A percentile compares a stretch with the other conserved stretches of the same genome.
phyloP scores from a whole-genome alignment of 75 land plant genomes.

The Cunninghamia lanceolata region DNA sequence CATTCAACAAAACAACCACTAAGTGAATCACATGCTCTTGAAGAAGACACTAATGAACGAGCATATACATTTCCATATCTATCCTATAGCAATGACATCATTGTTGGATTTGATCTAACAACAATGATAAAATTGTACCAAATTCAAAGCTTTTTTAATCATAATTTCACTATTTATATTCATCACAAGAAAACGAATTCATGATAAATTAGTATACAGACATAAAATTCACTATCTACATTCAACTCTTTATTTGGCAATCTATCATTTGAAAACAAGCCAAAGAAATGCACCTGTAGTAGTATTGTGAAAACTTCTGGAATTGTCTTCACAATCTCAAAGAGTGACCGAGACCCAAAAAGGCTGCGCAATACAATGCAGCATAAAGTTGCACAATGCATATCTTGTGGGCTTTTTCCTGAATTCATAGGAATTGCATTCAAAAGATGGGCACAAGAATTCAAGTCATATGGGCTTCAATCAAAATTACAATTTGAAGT shows the following conservation, averaged over 20 bases:
- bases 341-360: slow-evolving; percentile 37
- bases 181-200: not conserved
- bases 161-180: not conserved
- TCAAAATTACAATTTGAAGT: not conserved
- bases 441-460: not conserved
- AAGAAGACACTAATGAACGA: not conserved
- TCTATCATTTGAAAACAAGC: not conserved
- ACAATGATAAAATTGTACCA: not conserved
- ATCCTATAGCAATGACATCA: not conserved
- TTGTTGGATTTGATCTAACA: not conserved
- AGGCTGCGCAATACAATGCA: slow-evolving; percentile 39
- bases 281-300: slow-evolving; percentile 12
- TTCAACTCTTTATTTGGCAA: not conserved
- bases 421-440: not conserved
- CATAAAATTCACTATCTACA: not conserved
- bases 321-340: slow-evolving; percentile 38
- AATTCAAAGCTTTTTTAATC: not conserved
- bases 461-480: not conserved
- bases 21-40: not conserved
- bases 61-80: not conserved
- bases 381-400: slow-evolving; percentile 34
- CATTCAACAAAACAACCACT: not conserved
- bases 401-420: slow-evolving; percentile 5
- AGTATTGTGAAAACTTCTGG: slow-evolving; percentile 22
- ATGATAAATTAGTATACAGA: not conserved